Base-by-base conservation (phyloP, 768 basidiomycete genomes). In the Chlorophyllum brunneum region DNA sequence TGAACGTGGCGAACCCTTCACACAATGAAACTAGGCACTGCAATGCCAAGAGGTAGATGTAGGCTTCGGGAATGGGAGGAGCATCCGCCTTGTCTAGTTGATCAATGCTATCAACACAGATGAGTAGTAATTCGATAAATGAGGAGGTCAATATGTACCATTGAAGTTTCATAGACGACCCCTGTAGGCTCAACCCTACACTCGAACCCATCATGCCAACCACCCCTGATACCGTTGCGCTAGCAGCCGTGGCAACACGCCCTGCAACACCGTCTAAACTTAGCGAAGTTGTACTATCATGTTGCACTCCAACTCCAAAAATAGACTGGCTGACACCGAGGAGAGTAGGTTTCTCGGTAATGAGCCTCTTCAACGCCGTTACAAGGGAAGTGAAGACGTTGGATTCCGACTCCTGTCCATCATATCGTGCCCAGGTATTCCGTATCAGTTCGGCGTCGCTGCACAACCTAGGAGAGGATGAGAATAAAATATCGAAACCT, bases 41-140 rank as follows among this genome's bases (percentile, higher is more conserved):
- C 0, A 97, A 79, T 0, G 85, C 91, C 1, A 99, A 80, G 6
- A 99, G 85, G 63, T 95, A 95, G 56, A 95, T 80, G 64, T 99
- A 98, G 3, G 88, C 78, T 54, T 99, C 97, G 0, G 97, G 95
- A 48, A 98, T 94, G 0, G 83, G 76, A 0, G 97, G 97, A 0
- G 94, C 83, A 59, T 99, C 97, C 0, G 92, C 88, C 67, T 99
- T 99, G 72, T 99, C 95, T 10, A 98, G 81, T 66, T 98, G 97
- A 65, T 99, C 95, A 59, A 99, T 98, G 65, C 95, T 97, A 60
- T 4, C 33, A 22, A 15, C 46, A 26, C 44, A 46, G 46, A 39
- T 51, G 34, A 33, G 51, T 30, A 59, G 55, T 44, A 45, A 38
- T 31, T 8, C n/a, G 44, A 31, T 18, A 33, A n/a, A 27, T 52